phyloP scores from a whole-genome alignment of 441 rosid species.

The Mallotus japonicus region DNA sequence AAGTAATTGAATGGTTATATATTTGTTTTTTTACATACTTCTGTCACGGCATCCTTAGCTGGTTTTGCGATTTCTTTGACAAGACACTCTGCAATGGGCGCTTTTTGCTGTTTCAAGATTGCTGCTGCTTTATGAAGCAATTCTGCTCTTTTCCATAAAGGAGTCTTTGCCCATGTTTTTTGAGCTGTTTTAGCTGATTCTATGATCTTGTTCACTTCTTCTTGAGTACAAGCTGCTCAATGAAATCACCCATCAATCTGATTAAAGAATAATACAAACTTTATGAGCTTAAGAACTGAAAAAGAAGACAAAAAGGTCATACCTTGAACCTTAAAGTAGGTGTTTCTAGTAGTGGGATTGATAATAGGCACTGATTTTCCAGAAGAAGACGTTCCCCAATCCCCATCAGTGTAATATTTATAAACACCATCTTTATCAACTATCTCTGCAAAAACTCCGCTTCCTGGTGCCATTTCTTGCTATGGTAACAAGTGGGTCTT shows the following conservation, averaged over 20 bases:
- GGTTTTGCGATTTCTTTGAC: slow-evolving; percentile 97
- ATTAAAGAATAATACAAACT: not conserved
- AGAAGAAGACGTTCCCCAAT: slow-evolving; percentile 78
- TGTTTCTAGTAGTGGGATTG: slow-evolving; percentile 80
- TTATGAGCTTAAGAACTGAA: too few relatives aligned
- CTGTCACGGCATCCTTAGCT: slow-evolving; percentile 91
- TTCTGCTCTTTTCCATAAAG: slow-evolving; percentile 96
- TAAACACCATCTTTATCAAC: slow-evolving; percentile 64
- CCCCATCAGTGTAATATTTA: slow-evolving; percentile 80
- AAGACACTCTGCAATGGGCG: slow-evolving; percentile 80
- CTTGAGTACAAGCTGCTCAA: slow-evolving; percentile 79
- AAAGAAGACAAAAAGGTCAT: not conserved
- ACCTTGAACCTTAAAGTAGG: slow-evolving; percentile 97
- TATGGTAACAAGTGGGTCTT: too few relatives aligned
- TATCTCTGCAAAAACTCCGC: slow-evolving; percentile 67
- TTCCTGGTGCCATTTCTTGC: slow-evolving; percentile 60
- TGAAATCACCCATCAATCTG: not conserved
- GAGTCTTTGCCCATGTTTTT: slow-evolving; percentile 91
- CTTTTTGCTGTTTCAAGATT: slow-evolving; percentile 74
- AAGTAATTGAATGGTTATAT: too few relatives aligned
- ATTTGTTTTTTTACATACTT: slow-evolving; percentile 34
- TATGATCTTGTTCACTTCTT: slow-evolving; percentile 89
- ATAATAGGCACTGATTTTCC: slow-evolving; percentile 75
- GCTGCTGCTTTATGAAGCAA: slow-evolving; percentile 95
- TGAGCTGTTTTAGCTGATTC: slow-evolving; percentile 75